phyloP scores from a whole-genome alignment of 2,329 filamentous ascomycete genomes.

The Neodidymelliopsis sp. region DNA sequence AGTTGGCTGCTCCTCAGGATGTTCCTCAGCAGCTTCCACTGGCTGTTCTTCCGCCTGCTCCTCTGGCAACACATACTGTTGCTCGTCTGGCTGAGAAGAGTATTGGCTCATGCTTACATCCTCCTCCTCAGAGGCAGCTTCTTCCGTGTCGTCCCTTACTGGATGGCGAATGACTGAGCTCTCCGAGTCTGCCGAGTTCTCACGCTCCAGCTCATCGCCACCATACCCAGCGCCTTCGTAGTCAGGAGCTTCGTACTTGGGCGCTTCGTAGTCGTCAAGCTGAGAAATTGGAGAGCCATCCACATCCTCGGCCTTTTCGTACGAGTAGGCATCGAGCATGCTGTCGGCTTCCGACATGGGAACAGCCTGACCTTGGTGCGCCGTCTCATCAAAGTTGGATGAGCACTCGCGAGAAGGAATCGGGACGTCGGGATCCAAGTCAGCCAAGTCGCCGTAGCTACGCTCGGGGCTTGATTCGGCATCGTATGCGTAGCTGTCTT shows the following conservation, averaged over 20 bases:
- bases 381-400: constrained; percentile 63
- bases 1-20: constrained; percentile 42
- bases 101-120: constrained; percentile 62
- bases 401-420: constrained; percentile 83
- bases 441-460: constrained; percentile 60
- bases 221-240: constrained; percentile 2
- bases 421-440: constrained; percentile 84
- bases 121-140: constrained; percentile 52
- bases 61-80: constrained; percentile 11
- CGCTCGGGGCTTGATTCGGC: constrained; percentile 64
- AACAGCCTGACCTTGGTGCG: constrained; percentile 62
- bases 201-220: constrained; percentile 50
- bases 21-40: background rate
- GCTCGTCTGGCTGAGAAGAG: constrained; percentile 54
- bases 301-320: constrained; percentile 64
- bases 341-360: constrained; percentile 27
- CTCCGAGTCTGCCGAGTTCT: constrained; percentile 55
- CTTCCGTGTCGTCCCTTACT: constrained; percentile 37
- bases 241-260: no score
- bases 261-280: constrained; percentile 51
- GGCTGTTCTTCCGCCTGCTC: background rate
- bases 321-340: constrained; percentile 67
- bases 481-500: constrained; percentile 44
- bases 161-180: constrained; percentile 65
- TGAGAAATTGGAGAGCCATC: constrained; percentile 59